These are phyloP conservation scores for Asterella californica DNA, from an alignment of 225 moss, liverwort and hornwort species.

Conservation along the genomic window DNA sequence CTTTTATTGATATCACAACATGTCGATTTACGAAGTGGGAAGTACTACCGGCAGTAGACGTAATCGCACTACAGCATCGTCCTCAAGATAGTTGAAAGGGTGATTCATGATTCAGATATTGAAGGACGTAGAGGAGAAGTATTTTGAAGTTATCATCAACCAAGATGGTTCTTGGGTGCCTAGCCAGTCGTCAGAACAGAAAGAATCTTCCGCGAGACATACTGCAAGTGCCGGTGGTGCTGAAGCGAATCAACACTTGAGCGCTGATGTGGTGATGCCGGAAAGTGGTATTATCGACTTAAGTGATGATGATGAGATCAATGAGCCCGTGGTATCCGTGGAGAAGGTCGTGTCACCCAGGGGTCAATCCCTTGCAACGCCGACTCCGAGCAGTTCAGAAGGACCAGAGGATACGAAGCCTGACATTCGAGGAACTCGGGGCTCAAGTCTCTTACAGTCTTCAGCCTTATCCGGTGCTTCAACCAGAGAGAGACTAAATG, in stretches of 20 bases:
- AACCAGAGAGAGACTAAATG: not conserved
- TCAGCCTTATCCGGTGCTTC: not conserved
- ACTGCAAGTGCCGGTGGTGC: constrained; percentile 21
- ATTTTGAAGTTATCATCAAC: constrained; percentile 64
- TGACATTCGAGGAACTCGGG: constrained; percentile 17
- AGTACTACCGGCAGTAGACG: not conserved
- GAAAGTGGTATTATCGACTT: constrained; percentile 44
- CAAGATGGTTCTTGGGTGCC: constrained; percentile 75
- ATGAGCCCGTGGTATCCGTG: constrained; percentile 19
- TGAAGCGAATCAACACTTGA: not conserved
- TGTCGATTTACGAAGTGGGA: too few species aligned
- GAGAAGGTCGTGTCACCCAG: constrained; percentile 11
- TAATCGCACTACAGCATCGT: not conserved
- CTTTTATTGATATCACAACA: not conserved
- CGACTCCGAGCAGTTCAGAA: constrained; percentile 1
- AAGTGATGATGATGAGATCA: constrained; percentile 42
- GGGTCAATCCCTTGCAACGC: not conserved
- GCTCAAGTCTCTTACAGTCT: not conserved
- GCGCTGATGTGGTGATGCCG: constrained; percentile 21
- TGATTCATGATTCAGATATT: constrained; percentile 50
- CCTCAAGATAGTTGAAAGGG: not conserved
- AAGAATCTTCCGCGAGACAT: not conserved
- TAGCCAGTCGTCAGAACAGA: constrained; percentile 24
- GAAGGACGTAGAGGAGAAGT: constrained; percentile 57
- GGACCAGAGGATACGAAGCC: constrained; percentile 36